Base-by-base conservation (phyloP, 106 monocot species). In the Dendrobium officinale region DNA sequence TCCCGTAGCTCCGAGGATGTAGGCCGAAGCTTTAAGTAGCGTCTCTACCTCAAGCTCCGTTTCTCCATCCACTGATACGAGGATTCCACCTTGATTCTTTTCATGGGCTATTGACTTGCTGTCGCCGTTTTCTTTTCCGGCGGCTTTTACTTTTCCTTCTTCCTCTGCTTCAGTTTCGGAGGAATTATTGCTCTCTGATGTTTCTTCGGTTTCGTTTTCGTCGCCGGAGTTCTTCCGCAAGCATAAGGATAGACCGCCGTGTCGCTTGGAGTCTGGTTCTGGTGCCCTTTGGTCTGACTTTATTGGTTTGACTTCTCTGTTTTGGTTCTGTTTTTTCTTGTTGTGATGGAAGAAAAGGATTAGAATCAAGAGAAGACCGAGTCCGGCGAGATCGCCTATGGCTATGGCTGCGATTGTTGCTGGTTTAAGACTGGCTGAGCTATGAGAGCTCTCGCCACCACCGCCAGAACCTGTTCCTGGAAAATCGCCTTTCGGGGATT, bases 11-110 rank as follows among this genome's bases (percentile, higher is more conserved):
- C 99, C 95, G 0, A 99, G 86, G n/a, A 99, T 99, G 85, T 99
- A 99, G 6, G 99, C 99, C 22, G 99, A 93, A 1, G 99, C 99
- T 72, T 99, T 99, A 7, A 99, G 86, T 80, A 99, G 82, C 4
- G 90, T 91, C 79, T 99, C 99, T 76, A 99, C 80, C 78, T 99
- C 99, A 5, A 99, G 83, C 77, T 93, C 90, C 3, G 66, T 86
- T 59, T 99, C 95, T 17, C 91, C 87, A 78, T 93, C 99, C 9
- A 99, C 95, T 0, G 88, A 87, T 24, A 99, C 99, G 2, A 99
- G 90, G 11, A 80, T 87, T 4, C 83, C 92, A 24, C 42, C 58
- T 78, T 82, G 78, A 37, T 64, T 67, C 54, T 56, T 45, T 22
- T 74, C 79, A 27, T 15, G 15, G 13, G 51, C 51, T 11, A 15